phyloP scores from a whole-genome alignment of 108 stramenopile genomes.

The Skeletonema menzelii region DNA sequence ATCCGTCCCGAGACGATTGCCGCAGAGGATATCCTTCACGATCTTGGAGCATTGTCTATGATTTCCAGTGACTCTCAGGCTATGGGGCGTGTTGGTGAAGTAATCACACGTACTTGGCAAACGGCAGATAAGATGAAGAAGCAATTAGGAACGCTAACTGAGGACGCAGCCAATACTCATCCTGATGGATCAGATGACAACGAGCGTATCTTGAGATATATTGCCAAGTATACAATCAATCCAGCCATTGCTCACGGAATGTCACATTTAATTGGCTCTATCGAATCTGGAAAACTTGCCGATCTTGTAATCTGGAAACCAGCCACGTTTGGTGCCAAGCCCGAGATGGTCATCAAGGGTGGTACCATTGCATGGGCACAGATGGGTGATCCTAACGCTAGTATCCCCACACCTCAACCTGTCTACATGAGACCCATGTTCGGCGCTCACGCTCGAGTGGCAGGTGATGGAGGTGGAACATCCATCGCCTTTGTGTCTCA shows the following conservation, averaged over 20 bases:
- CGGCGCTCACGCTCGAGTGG: constrained; percentile 64
- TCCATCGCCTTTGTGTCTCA: constrained; percentile 87
- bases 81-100: constrained; percentile 98
- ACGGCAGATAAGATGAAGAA: constrained; percentile 98
- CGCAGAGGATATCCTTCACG: constrained; percentile 98
- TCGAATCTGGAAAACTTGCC: constrained; percentile 94
- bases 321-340: constrained; percentile 94
- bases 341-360: constrained; percentile 97
- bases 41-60: constrained; percentile 96
- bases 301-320: constrained; percentile 97
- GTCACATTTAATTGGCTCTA: constrained; percentile 87
- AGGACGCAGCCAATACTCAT: constrained; percentile 61
- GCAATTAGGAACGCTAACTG: constrained; percentile 88
- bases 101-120: constrained; percentile 97
- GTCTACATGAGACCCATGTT: constrained; percentile 98
- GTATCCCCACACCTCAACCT: constrained; percentile 97
- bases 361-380: constrained; percentile 93
- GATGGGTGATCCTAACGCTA: constrained; percentile 99
- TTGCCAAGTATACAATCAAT: constrained; percentile 99
- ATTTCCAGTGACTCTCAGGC: constrained; percentile 93
- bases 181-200: constrained; percentile 82
- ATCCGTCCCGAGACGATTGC: constrained; percentile 98
- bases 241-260: constrained; percentile 98
- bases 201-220: constrained; percentile 89
- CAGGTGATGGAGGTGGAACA: constrained; percentile 53